Percentiles rank a stretch among this genome's conserved stretches.
Evolutionary conservation across 257 asterid species (phyloP).

Genomic region (Thymus mandschuricus): DNA sequence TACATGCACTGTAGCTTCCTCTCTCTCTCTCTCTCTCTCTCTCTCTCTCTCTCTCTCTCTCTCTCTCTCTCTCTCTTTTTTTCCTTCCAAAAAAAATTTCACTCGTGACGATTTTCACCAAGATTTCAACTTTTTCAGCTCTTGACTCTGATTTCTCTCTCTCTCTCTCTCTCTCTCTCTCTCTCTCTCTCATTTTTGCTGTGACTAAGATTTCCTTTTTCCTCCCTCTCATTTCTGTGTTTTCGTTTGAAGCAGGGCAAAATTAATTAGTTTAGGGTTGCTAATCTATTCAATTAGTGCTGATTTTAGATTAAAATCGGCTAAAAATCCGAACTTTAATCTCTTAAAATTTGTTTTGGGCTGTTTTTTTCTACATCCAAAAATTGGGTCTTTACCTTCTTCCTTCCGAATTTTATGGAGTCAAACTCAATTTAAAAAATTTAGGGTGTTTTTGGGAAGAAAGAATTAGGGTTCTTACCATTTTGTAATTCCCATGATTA

Average conservation of each 20-base stretch:
- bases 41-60: background rate
- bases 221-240: no score
- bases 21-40: background rate
- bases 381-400: no score
- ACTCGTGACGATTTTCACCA: background rate
- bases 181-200: background rate
- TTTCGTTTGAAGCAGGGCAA: constrained; percentile 4
- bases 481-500: no score
- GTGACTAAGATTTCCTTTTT: background rate
- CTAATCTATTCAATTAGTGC: background rate
- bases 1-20: constrained; percentile 15
- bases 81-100: no score
- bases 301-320: background rate
- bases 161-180: no score
- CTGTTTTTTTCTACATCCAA: no score
- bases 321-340: no score
- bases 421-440: no score
- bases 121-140: constrained; percentile 26
- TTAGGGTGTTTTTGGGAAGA: no score
- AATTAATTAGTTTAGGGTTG: background rate
- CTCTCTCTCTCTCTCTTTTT: background rate
- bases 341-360: no score
- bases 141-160: background rate
- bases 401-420: no score
- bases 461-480: background rate